phyloP scores from a whole-genome alignment of 345 rosid genomes.

The Eucalyptus virginea region DNA sequence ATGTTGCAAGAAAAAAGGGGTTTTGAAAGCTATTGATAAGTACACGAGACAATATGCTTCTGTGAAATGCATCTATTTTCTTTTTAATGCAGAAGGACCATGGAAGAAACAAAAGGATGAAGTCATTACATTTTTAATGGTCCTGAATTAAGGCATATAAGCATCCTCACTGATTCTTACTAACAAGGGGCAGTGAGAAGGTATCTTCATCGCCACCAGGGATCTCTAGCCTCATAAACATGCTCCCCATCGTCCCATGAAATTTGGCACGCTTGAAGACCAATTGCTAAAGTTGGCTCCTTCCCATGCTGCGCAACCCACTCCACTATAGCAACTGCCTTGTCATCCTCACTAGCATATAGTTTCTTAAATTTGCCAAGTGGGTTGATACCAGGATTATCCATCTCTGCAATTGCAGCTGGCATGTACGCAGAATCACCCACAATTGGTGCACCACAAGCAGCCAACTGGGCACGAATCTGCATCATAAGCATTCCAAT shows the following conservation, averaged over 20 bases:
- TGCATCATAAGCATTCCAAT: conserved; percentile 9
- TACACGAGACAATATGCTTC: not conserved
- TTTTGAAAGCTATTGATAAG: not conserved
- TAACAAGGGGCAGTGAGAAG: not conserved
- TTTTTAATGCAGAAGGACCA: not conserved
- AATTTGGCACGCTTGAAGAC: conserved; percentile 88
- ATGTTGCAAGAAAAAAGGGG: not conserved
- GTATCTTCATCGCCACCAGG: conserved; percentile 64
- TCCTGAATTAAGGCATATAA: not conserved
- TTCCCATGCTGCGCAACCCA: conserved; percentile 70
- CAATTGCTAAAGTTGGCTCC: conserved; percentile 69
- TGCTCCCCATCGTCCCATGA: conserved; percentile 75
- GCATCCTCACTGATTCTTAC: not conserved
- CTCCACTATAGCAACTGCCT: conserved; percentile 39
- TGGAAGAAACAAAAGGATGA: not conserved
- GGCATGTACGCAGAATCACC: conserved; percentile 96
- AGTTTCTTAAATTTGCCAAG: conserved; percentile 39
- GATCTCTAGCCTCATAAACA: conserved; percentile 63
- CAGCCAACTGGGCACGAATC: conserved; percentile 88
- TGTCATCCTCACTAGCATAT: conserved; percentile 20
- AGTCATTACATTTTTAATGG: not conserved
- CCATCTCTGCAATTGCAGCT: conserved; percentile 60
- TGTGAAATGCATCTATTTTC: not conserved
- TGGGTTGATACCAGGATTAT: conserved; percentile 54
- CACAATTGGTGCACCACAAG: conserved; percentile 76